These are phyloP conservation scores for Capsicum baccatum DNA, from an alignment of 257 asterid species.

Conservation along the genomic window DNA sequence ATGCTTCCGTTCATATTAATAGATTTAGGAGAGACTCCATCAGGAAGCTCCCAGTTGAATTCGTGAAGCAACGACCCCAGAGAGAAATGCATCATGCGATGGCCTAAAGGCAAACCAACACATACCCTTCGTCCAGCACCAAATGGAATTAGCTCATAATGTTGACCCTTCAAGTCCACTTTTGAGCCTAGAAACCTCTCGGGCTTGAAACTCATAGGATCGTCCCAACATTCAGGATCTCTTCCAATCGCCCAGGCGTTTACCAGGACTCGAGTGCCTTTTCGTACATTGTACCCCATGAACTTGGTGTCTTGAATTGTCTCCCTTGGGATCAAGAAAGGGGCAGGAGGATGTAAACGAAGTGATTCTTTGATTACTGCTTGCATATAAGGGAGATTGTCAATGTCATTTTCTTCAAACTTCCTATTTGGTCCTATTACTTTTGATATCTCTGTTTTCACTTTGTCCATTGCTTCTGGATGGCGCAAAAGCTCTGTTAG, in stretches of 20 bases:
- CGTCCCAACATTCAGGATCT: conserved; percentile 31
- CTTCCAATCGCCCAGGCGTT: conserved; percentile 31
- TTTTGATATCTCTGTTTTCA: conserved; percentile 16
- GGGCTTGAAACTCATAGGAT: conserved; percentile 28
- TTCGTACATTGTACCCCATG: conserved; percentile 34
- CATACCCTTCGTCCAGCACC: conserved; percentile 34
- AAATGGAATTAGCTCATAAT: conserved; percentile 31
- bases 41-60: conserved; percentile 30
- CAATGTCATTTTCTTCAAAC: conserved; percentile 29
- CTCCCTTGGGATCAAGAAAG: conserved; percentile 29
- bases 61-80: conserved; percentile 29
- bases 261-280: conserved; percentile 27
- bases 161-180: conserved; percentile 25
- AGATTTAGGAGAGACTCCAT: not conserved
- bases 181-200: conserved; percentile 37
- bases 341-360: conserved; percentile 30
- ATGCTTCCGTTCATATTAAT: conserved; percentile 26
- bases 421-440: conserved; percentile 11
- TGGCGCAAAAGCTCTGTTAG: conserved; percentile 28
- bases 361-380: conserved; percentile 29
- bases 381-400: conserved; percentile 25
- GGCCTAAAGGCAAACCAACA: conserved; percentile 31
- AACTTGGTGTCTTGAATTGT: conserved; percentile 27
- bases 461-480: conserved; percentile 27
- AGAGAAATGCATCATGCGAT: conserved; percentile 29